Evolutionary conservation across 495 filamentous ascomycete species (phyloP), one percentile per base, ranked within the genome.

Genomic region (Lophiotrema nucula): DNA sequence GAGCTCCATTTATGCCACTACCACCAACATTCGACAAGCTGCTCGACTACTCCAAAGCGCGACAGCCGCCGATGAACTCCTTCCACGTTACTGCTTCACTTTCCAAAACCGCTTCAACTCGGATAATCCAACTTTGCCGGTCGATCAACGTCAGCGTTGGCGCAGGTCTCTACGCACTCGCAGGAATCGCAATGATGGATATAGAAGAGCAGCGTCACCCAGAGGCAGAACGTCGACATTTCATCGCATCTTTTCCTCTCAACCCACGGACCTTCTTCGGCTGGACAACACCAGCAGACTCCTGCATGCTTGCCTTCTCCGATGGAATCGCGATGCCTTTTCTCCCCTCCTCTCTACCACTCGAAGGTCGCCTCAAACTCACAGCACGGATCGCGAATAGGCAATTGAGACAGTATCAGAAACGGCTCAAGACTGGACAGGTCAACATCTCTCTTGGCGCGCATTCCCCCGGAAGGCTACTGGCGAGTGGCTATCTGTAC

Each of bases 161-260:
- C 4, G 66, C 72, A 8, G 69, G 66, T 1, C 68, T 66, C 44
- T 73, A 72, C 52, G 70, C 72, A 6, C 65, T 74, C 19, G 57
- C 62, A 13, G 72, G 62, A 1, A 48, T 74, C 48, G 43, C 62
- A 3, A 74, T 73, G 72, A 72, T 72, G 72, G 69, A 68, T 39
- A 48, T 74, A n/a, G 39, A 74, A 37, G 69, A 71, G 47, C 19
- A 23, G 1, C 60, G 43, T 0, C 45, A 65, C 28, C 72, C 70
- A 0, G 33, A 60, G n/a, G 13, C 51, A 0, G 52, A 70, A 26
- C 64, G 68, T 2, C 53, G 24, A 16, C 65, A 68, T 4, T 71
- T 74, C 64, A 54, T 67, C 39, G 65, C 58, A 8, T 69, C 69
- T 6, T 74, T 74, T 43, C 72, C 72, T 2, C 62, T 74, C 12